These are phyloP conservation scores for Aspergillus nanangensis DNA, from an alignment of 495 filamentous ascomycete genomes.

Conservation along the genomic window DNA sequence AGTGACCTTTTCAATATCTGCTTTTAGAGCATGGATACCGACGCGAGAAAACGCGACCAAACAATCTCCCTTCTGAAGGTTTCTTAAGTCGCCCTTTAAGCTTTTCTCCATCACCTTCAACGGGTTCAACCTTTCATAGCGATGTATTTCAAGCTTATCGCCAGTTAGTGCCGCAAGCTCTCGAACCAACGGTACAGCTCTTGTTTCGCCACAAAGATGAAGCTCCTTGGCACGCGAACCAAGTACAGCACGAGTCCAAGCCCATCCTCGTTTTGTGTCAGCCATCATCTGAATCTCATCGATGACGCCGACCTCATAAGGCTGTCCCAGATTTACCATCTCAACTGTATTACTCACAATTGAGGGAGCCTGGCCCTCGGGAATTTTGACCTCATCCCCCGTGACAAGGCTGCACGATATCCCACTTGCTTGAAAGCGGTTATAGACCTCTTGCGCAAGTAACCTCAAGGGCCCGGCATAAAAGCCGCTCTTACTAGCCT, in stretches of 20 bases:
- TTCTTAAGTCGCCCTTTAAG: slow-evolving; percentile 55
- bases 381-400: slow-evolving; percentile 75
- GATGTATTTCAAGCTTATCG: slow-evolving; percentile 74
- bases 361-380: slow-evolving; percentile 39
- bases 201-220: slow-evolving; percentile 89
- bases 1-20: slow-evolving; percentile 69
- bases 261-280: slow-evolving; percentile 78
- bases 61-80: slow-evolving; percentile 84
- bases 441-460: slow-evolving; percentile 89
- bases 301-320: slow-evolving; percentile 87
- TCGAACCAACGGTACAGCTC: slow-evolving; percentile 73
- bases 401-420: slow-evolving; percentile 77
- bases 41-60: slow-evolving; percentile 80
- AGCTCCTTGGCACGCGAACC: slow-evolving; percentile 82
- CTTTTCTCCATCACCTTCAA: slow-evolving; percentile 60
- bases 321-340: slow-evolving; percentile 73
- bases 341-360: slow-evolving; percentile 91
- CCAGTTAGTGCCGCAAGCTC: slow-evolving; percentile 76
- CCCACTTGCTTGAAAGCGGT: slow-evolving; percentile 71
- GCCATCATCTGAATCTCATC: slow-evolving; percentile 99
- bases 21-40: slow-evolving; percentile 75
- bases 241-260: slow-evolving; percentile 91
- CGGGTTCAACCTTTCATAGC: slow-evolving; percentile 77
- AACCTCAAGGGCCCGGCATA: slow-evolving; percentile 90
- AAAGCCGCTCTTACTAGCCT: slow-evolving; percentile 68